Conservation (phyloP, 1,139 yeast genomes). For the Kurtzmaniella quercitrusa region DNA sequence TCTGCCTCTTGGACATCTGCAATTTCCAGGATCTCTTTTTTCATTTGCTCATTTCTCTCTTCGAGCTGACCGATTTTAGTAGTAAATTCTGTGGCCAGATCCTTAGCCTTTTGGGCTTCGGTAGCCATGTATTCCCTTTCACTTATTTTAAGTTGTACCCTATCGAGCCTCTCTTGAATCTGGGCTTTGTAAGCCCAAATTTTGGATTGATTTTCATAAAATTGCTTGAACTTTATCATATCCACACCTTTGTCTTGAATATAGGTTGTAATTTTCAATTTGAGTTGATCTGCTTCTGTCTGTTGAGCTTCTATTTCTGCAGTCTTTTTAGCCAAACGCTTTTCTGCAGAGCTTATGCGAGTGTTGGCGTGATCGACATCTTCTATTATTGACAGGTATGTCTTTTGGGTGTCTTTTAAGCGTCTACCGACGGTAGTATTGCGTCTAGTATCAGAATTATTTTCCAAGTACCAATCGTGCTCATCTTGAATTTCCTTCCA, state of each 20-base stretch:
- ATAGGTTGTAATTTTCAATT: conserved; percentile 18
- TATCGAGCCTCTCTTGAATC: conserved; percentile 32
- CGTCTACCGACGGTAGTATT: conserved; percentile 28
- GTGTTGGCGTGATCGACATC: conserved; percentile 38
- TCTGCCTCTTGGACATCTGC: conserved; percentile 22
- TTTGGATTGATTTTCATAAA: conserved; percentile 27
- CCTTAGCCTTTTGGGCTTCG: conserved; percentile 60
- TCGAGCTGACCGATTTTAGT: conserved; percentile 33
- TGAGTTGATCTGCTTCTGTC: conserved; percentile 17
- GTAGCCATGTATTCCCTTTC: conserved; percentile 65
- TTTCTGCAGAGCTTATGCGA: conserved; percentile 39
- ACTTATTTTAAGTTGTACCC: conserved; percentile 32
- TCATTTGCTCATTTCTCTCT: conserved; percentile 17
- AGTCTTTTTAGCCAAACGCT: conserved; percentile 31
- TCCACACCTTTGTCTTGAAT: conserved; percentile 15
- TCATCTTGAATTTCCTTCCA: conserved; percentile 26
- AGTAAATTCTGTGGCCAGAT: conserved; percentile 51
- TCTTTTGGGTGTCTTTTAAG: conserved; percentile 24
- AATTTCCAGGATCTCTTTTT: conserved; percentile 25
- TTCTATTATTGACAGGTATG: conserved; percentile 24
- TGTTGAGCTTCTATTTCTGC: conserved; percentile 28
- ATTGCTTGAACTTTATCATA: conserved; percentile 15
- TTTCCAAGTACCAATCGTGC: conserved; percentile 19
- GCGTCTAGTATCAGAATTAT: conserved; percentile 22
- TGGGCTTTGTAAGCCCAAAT: conserved; percentile 39